Percentiles rank a stretch among this genome's conserved stretches.
Conservation (phyloP, 139 green algal genomes). For the Parachlorella kessleri region DNA sequence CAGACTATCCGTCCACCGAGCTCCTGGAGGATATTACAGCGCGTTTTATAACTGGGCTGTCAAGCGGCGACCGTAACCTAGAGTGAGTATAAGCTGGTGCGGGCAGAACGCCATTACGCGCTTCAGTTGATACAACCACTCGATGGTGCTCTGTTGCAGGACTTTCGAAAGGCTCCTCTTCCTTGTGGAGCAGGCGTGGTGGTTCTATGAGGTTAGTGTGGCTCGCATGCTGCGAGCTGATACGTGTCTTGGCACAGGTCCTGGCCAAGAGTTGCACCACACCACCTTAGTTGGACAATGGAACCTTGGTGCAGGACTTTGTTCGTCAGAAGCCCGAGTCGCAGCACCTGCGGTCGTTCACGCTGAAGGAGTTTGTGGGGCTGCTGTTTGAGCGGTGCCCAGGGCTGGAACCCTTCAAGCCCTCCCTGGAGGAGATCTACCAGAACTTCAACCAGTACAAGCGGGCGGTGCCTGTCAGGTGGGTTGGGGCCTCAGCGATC, state of each 20-base stretch:
- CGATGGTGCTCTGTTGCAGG: slow-evolving; percentile 44
- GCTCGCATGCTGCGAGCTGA: background rate
- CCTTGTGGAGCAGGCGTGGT: slow-evolving; percentile 93
- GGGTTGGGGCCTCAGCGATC: background rate
- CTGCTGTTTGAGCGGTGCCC: slow-evolving; percentile 74
- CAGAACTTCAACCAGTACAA: slow-evolving; percentile 91
- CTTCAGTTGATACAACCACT: background rate
- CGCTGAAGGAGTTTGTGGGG: slow-evolving; percentile 68
- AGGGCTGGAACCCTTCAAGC: slow-evolving; percentile 66
- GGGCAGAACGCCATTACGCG: background rate
- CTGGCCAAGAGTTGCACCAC: background rate
- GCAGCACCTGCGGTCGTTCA: slow-evolving; percentile 15
- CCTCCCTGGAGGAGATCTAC: slow-evolving; percentile 73
- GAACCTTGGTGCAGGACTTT: slow-evolving; percentile 21
- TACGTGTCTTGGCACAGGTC: background rate
- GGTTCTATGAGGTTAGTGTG: slow-evolving; percentile 91
- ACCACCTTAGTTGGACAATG: background rate
- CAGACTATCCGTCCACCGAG: slow-evolving; percentile 42
- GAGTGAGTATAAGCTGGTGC: slow-evolving; percentile 40
- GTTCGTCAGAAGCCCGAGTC: slow-evolving; percentile 33
- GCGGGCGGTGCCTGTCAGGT: slow-evolving; percentile 67
- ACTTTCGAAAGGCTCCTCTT: slow-evolving; percentile 92
- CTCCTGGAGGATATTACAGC: slow-evolving; percentile 80
- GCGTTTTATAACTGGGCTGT: slow-evolving; percentile 92
- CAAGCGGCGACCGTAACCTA: slow-evolving; percentile 77